Base-by-base conservation (phyloP, 371 early-diverging fungal genomes). In the Saksenaea oblongispora region DNA sequence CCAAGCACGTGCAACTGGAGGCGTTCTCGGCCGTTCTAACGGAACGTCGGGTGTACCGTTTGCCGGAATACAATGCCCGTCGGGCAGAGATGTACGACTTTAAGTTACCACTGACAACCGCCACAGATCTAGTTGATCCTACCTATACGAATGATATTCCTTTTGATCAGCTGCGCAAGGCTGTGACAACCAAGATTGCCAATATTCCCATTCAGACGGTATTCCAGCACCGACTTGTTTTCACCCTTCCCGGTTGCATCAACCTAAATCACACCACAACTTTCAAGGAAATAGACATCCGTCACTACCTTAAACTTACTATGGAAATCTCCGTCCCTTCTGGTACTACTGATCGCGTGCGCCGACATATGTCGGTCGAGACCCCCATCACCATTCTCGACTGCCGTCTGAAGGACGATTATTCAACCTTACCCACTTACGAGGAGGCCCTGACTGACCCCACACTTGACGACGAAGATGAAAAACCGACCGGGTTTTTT, bases 361-460 rank as follows among this genome's bases (percentile, higher is more conserved):
- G 62, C 58, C 8, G 35, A 58, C 51, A 47, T 9, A 62, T 75
- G 18, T 51, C 53, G 24, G n/a, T 75, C 9, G 73, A 75, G 5
- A 70, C 70, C 5, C 75, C 75, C 1, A 75, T 75, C 17, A 75
- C 75, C 10, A 70, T 75, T 17, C 57, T 75, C 1, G 75, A 75
- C 24, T 75, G 75, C 18, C 59, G 75, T 9, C 57, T 75, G 3
- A 75, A 75, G 36, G 75, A 72, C 54, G 75, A 75, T 36, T 75
- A 65, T 34, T 66, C 62, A 7, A 56, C 65, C 7, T 54, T 75
- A 8, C 75, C 75, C 3, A 75, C 75, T 10, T 47, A 47, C 22
- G 51, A 47, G 22, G 51, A 47, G 22, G 51, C 51, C 24, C 11
- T 47, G 51, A 47, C 22, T 2, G 51, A 47, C 24, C 51, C 51